phyloP scores from a whole-genome alignment of 1,284 basidiomycete species.

The Cryptococcus sp. region DNA sequence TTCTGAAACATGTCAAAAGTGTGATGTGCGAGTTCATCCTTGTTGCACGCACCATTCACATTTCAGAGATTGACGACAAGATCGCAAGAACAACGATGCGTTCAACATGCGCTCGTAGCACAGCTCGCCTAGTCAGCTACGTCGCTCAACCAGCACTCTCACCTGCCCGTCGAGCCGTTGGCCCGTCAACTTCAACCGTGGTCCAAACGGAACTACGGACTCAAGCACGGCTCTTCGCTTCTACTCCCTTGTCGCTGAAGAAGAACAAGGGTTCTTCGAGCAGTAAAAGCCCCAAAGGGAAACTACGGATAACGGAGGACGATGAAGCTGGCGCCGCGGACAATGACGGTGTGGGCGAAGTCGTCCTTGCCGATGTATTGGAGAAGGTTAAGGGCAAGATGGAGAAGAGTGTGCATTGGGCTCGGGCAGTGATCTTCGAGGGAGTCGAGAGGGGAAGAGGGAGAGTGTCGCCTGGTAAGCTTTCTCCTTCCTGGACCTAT shows the following conservation, averaged over 20 bases:
- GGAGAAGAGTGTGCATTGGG: conserved; percentile 50
- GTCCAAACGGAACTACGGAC: neutral
- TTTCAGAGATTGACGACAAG: too few species aligned
- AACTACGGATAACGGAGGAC: conserved; percentile 15
- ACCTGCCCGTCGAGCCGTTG: too few species aligned
- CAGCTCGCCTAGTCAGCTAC: too few species aligned
- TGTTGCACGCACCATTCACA: too few species aligned
- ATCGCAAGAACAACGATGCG: too few species aligned
- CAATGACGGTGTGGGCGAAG: conserved; percentile 20
- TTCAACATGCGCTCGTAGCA: too few species aligned
- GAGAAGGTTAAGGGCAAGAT: conserved; percentile 40
- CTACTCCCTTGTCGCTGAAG: conserved; percentile 26
- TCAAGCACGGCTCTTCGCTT: conserved; percentile 23
- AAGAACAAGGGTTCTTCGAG: conserved; percentile 31
- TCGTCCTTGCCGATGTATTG: conserved; percentile 25
- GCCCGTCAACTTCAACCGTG: too few species aligned
- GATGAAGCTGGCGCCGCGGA: conserved; percentile 21
- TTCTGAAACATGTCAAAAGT: too few species aligned
- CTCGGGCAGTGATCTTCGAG: conserved; percentile 44
- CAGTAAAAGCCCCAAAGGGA: conserved; percentile 19
- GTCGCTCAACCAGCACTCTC: too few species aligned
- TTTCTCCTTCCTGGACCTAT: neutral
- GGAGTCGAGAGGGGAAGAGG: conserved; percentile 50
- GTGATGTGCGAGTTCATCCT: too few species aligned
- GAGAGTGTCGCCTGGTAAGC: conserved; percentile 48